Evolutionary conservation across 345 rosid species (phyloP), one percentile per base, ranked within the genome.

Genomic region (Laguncularia racemosa): DNA sequence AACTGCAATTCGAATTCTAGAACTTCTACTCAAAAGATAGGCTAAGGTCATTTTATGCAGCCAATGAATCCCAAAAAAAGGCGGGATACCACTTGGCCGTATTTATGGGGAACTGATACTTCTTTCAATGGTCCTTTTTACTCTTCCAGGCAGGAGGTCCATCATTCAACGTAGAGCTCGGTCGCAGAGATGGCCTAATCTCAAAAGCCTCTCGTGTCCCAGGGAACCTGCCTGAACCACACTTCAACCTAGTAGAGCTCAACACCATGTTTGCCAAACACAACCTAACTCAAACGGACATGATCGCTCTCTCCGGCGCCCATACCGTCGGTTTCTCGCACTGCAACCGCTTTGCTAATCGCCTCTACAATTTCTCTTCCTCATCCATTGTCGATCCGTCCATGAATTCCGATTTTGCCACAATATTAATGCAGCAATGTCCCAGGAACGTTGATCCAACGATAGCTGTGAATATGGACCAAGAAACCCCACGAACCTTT

Each of bases 221-320:
- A 0, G 90, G 96, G 63, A 85, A 77, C 52, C 58, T 93, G 20
- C 99, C 99, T 20, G 78, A 73, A n/a, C 96, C 96, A 0, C 57
- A 67, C 3, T 75, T 82, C 52, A 55, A 70, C 53, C 79, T 86
- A 2, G 55, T 14, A 3, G 76, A 79, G 52, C 83, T 89, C 4
- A 74, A 59, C 16, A 1, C 78, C 2, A 63, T 81, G 2, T 93
- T 93, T 47, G 82, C 78, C 48, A 71, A 57, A 8, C 56, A 87
- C 73, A 64, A 58, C 59, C 90, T 93, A 2, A 78, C 59, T 16
- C 78, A 83, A 50, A 28, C 66, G 15, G 97, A 93, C 57, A 82
- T 86, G 99, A 75, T 93, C 52, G 96, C 97, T 13, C 88, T 93
- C 26, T 93, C 95, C 0, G 99, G 96, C n/a, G 91, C 86, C 12